Conservation (phyloP, 2,329 filamentous ascomycete species). For the Elsinoe ampelina region DNA sequence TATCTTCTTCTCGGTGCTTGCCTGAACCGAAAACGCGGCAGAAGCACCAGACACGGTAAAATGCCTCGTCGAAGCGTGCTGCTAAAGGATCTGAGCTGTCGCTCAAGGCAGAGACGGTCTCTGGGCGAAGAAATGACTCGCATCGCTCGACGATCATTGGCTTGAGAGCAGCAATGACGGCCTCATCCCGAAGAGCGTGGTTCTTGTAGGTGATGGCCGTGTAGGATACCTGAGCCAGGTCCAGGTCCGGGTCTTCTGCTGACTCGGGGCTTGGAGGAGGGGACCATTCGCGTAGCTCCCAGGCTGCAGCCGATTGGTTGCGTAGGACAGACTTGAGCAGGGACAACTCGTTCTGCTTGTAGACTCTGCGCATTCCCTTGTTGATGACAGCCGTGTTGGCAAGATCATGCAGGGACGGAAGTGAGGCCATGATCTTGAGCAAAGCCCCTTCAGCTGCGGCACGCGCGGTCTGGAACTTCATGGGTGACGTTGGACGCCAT, state of each 20-base stretch:
- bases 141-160: constrained; percentile 47
- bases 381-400: constrained; percentile 47
- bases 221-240: constrained; percentile 39
- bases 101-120: constrained; percentile 46
- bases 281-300: constrained; percentile 51
- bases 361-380: constrained; percentile 48
- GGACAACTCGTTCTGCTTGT: constrained; percentile 47
- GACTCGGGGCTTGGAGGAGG: constrained; percentile 30
- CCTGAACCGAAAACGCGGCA: constrained; percentile 53
- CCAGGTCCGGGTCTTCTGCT: constrained; percentile 35
- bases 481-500: constrained; percentile 8
- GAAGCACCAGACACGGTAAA: constrained; percentile 59
- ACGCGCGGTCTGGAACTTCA: constrained; percentile 12
- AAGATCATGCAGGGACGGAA: constrained; percentile 45
- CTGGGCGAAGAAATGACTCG: constrained; percentile 46
- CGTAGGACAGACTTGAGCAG: constrained; percentile 44
- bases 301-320: constrained; percentile 48
- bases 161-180: constrained; percentile 46
- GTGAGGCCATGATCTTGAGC: constrained; percentile 40
- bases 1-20: constrained; percentile 49
- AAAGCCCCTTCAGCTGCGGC: constrained; percentile 42
- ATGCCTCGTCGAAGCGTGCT: constrained; percentile 49
- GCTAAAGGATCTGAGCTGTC: constrained; percentile 36
- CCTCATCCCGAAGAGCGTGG: constrained; percentile 44
- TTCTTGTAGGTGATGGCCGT: constrained; percentile 44